These are phyloP conservation scores for Colletotrichum godetiae DNA, from an alignment of 2,329 filamentous ascomycete species.

Conservation along the genomic window DNA sequence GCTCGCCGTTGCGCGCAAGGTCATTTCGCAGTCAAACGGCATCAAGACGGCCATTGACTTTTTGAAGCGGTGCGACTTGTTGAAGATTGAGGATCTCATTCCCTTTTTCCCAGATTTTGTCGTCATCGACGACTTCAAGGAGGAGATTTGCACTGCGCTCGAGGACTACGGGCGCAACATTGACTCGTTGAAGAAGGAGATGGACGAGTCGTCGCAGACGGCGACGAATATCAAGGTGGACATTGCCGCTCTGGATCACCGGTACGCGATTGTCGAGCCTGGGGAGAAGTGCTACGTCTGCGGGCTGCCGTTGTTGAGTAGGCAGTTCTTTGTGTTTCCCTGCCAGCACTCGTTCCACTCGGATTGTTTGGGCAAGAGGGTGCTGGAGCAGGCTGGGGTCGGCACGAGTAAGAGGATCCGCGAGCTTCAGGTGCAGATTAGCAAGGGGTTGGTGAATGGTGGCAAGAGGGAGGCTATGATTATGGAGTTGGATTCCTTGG, in stretches of 20 bases:
- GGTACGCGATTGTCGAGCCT: constrained; percentile 96
- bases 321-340: constrained; percentile 98
- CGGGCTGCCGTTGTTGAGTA: constrained; percentile 83
- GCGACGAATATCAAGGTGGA: constrained; percentile 92
- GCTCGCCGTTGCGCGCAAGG: constrained; percentile 94
- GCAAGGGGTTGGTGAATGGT: constrained; percentile 77
- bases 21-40: constrained; percentile 85
- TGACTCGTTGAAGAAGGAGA: constrained; percentile 87
- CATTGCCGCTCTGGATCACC: constrained; percentile 84
- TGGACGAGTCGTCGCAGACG: constrained; percentile 93
- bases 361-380: constrained; percentile 88
- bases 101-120: constrained; percentile 99
- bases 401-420: constrained; percentile 83
- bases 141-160: constrained; percentile 93
- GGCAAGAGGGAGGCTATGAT: constrained; percentile 84
- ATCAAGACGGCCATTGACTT: constrained; percentile 97
- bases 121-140: constrained; percentile 98
- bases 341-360: constrained; percentile 98
- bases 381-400: constrained; percentile 83
- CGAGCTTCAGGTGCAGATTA: constrained; percentile 87
- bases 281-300: constrained; percentile 95
- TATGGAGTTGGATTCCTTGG: constrained; percentile 88
- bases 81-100: constrained; percentile 96
- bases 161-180: constrained; percentile 95
- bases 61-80: constrained; percentile 87